Evolutionary conservation across 2,329 filamentous ascomycete genomes (phyloP).

Genomic region (Aspergillus terreus): DNA sequence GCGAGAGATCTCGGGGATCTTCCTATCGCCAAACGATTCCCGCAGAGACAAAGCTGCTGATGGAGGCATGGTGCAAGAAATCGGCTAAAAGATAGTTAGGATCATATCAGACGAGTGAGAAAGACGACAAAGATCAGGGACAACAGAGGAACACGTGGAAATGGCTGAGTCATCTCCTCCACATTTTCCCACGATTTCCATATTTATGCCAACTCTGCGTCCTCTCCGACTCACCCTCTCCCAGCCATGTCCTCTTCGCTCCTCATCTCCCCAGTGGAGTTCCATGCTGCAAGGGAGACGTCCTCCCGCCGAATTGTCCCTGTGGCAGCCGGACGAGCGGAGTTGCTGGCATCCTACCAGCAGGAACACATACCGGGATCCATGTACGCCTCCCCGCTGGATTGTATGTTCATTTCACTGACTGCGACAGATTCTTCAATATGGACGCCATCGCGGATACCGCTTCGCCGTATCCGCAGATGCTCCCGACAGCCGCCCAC

Average conservation of each 20-base stretch:
- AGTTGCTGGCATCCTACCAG: constrained; percentile 11
- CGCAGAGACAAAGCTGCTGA: background rate
- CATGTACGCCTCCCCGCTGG: constrained; percentile 12
- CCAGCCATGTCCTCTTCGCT: constrained; percentile 6
- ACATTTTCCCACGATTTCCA: no score
- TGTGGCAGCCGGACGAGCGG: constrained; percentile 19
- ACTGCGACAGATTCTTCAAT: constrained; percentile 24
- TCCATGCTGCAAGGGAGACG: constrained; percentile 3
- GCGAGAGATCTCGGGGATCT: constrained; percentile 31
- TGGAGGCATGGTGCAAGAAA: no score
- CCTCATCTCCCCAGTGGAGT: constrained; percentile 13
- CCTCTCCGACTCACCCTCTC: background rate
- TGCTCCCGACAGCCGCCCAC: constrained; percentile 22
- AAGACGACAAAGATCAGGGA: no score
- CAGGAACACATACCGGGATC: constrained; percentile 21
- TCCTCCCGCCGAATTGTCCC: constrained; percentile 18
- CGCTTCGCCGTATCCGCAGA: constrained; percentile 23
- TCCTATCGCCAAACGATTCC: constrained; percentile 25
- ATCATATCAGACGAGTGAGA: no score
- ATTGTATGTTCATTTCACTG: background rate
- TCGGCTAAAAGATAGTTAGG: no score
- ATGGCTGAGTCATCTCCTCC: no score
- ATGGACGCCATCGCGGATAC: constrained; percentile 23
- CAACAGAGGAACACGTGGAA: no score
- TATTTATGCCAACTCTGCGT: background rate